A percentile compares a stretch with the other conserved stretches of the same genome.
phyloP scores from a whole-genome alignment of 495 filamentous ascomycete genomes.

The Talaromyces proteolyticus region DNA sequence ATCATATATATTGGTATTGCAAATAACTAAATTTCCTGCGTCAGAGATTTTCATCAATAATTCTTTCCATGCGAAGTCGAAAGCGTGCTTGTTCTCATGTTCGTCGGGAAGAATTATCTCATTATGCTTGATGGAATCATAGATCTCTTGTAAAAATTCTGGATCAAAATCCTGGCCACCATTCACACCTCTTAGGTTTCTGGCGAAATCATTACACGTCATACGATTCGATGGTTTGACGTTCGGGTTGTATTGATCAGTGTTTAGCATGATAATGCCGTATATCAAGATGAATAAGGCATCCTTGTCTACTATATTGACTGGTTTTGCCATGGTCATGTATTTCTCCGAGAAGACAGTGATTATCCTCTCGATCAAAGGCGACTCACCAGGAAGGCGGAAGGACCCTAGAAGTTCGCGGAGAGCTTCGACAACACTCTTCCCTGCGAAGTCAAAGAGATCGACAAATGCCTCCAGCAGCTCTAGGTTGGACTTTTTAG shows the following conservation, averaged over 20 bases:
- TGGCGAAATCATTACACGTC: constrained; percentile 72
- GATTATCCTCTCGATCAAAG: constrained; percentile 89
- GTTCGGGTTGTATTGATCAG: constrained; percentile 92
- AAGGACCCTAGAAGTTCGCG: constrained; percentile 86
- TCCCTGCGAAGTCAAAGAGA: constrained; percentile 78
- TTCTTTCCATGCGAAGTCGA: constrained; percentile 97
- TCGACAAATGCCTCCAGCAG: constrained; percentile 80
- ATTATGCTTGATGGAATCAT: constrained; percentile 80
- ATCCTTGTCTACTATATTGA: constrained; percentile 81
- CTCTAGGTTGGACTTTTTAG: constrained; percentile 77
- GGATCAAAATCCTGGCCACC: constrained; percentile 75
- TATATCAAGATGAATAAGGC: constrained; percentile 89
- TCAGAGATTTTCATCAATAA: constrained; percentile 79
- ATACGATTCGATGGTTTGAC: constrained; percentile 77
- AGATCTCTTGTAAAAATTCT: constrained; percentile 83
- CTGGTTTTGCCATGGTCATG: constrained; percentile 61
- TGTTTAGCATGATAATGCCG: constrained; percentile 93
- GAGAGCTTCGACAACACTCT: constrained; percentile 84
- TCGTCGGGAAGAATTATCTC: constrained; percentile 98
- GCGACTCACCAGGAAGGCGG: constrained; percentile 86
- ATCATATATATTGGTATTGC: constrained; percentile 91
- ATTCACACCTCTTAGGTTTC: constrained; percentile 86
- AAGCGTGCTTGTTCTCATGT: constrained; percentile 92
- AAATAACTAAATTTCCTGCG: constrained; percentile 66
- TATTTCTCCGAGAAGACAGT: constrained; percentile 83